Evolutionary conservation across 805 yeast species (phyloP).

Genomic region (Hanseniaspora clermontiae): DNA sequence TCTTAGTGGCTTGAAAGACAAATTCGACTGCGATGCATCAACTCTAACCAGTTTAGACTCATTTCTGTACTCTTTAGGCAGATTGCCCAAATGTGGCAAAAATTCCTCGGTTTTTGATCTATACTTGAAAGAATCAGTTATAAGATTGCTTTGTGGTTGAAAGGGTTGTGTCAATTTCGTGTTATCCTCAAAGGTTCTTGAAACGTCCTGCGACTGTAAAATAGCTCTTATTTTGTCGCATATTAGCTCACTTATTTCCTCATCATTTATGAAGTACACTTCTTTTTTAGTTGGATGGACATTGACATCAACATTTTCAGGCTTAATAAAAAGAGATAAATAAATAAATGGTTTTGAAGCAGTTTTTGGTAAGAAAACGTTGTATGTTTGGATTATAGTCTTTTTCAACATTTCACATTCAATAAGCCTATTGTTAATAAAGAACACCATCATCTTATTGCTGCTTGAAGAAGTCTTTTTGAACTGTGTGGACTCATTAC

Average conservation of each 20-base stretch:
- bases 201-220: constrained; percentile 47
- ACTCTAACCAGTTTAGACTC: constrained; percentile 28
- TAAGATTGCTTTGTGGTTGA: background rate
- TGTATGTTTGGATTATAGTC: constrained; percentile 50
- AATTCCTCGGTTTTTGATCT: background rate
- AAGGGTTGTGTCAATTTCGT: constrained; percentile 35
- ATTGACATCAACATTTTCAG: constrained; percentile 75
- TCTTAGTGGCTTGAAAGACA: constrained; percentile 5
- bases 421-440: constrained; percentile 76
- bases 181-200: constrained; percentile 50
- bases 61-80: constrained; percentile 20
- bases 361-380: constrained; percentile 65
- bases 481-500: constrained; percentile 27
- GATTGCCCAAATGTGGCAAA: background rate
- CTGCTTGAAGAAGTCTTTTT: constrained; percentile 26
- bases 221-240: constrained; percentile 37
- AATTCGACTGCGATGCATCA: constrained; percentile 20
- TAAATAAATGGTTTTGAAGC: constrained; percentile 58
- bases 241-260: constrained; percentile 61
- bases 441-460: constrained; percentile 53
- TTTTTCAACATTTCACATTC: constrained; percentile 67
- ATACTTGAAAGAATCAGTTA: background rate
- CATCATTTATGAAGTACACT: constrained; percentile 74
- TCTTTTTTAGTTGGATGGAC: constrained; percentile 93
- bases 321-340: constrained; percentile 51